phyloP scores from a whole-genome alignment of 345 rosid species.

The Gossypium herbaceum region DNA sequence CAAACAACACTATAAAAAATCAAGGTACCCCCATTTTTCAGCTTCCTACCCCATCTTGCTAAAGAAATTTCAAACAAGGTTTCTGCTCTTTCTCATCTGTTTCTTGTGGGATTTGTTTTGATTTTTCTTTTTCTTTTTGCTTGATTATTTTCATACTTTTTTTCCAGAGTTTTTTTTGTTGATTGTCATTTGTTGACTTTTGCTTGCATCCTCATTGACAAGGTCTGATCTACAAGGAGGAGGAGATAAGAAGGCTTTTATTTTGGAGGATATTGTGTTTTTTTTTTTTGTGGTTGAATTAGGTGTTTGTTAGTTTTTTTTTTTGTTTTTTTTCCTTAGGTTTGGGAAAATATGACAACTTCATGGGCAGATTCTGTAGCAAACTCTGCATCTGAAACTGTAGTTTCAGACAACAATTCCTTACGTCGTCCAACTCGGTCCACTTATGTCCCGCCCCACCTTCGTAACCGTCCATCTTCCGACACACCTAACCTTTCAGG shows the following conservation, averaged over 20 bases:
- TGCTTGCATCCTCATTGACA: constrained; percentile 1
- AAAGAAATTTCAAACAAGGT: constrained; percentile 1
- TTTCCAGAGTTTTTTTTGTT: neutral
- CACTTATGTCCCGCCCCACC: constrained; percentile 85
- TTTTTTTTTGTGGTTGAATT: neutral
- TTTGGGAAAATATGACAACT: constrained; percentile 50
- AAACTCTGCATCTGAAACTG: constrained; percentile 73
- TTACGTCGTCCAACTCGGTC: constrained; percentile 25
- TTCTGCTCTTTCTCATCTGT: neutral
- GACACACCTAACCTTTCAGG: constrained; percentile 38
- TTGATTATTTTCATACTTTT: neutral
- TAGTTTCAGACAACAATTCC: constrained; percentile 31
- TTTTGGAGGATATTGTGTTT: neutral
- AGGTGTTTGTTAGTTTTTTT: neutral
- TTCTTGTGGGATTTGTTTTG: neutral
- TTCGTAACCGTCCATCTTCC: constrained; percentile 53
- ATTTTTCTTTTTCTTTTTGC: neutral
- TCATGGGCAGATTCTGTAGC: constrained; percentile 97
- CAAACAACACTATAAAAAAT: neutral
- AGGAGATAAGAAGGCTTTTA: constrained; percentile 6
- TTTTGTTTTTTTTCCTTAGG: neutral
- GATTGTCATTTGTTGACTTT: neutral
- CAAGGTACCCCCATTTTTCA: neutral
- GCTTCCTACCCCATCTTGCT: neutral
- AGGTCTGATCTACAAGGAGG: constrained; percentile 5